Evolutionary conservation across 192 early-diverging fungal genomes (phyloP).

Genomic region (Rhizophlyctis rosea): DNA sequence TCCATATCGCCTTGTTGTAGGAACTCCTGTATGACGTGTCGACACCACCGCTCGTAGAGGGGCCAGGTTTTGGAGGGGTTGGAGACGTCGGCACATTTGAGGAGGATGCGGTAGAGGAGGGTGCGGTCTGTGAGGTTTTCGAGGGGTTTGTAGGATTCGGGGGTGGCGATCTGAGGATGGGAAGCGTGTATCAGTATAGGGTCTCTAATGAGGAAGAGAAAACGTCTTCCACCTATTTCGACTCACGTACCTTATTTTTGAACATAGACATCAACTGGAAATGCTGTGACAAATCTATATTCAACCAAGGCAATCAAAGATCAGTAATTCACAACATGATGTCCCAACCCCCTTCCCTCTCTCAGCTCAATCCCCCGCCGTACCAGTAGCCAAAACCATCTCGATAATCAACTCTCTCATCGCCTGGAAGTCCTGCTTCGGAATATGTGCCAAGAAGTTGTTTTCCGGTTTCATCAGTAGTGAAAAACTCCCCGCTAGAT

Average conservation of each 20-base stretch:
- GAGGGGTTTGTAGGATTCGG: constrained; percentile 35
- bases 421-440: constrained; percentile 31
- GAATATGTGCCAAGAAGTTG: constrained; percentile 46
- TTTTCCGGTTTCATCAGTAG: constrained; percentile 36
- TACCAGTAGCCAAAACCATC: constrained; percentile 54
- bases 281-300: constrained; percentile 51
- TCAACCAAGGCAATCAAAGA: too few species aligned
- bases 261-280: constrained; percentile 47
- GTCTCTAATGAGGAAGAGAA: not conserved
- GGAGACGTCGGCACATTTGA: constrained; percentile 57
- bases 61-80: constrained; percentile 48
- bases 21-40: constrained; percentile 47
- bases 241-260: constrained; percentile 43
- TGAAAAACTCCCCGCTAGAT: constrained; percentile 41
- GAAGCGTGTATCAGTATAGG: not conserved
- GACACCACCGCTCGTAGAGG: constrained; percentile 42
- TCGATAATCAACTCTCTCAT: constrained; percentile 47
- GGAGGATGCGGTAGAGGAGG: constrained; percentile 48
- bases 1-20: constrained; percentile 51
- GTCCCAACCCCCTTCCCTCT: not conserved
- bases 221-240: not conserved
- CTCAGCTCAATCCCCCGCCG: too few species aligned
- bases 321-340: not conserved
- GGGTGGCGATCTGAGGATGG: constrained; percentile 22
- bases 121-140: constrained; percentile 44